Percentiles rank a stretch among this genome's conserved stretches.
These are phyloP conservation scores for Patellifolia procumbens DNA, from an alignment of 179 eudicot species.

Conservation along the genomic window DNA sequence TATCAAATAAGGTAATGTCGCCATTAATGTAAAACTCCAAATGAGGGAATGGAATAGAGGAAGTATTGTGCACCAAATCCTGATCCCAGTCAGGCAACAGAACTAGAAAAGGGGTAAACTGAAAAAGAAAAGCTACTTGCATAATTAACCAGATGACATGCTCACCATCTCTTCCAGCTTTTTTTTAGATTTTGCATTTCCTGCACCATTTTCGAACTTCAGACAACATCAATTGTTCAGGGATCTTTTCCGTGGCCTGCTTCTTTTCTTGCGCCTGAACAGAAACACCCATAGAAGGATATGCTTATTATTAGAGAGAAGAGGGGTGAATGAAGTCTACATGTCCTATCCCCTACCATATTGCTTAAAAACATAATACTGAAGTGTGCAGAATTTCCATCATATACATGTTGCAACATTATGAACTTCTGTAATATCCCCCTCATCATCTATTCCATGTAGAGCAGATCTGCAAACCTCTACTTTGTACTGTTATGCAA, in stretches of 20 bases:
- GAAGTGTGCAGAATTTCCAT: neutral
- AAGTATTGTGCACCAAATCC: too few relatives aligned
- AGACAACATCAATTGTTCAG: constrained; percentile 79
- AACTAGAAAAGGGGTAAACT: neutral
- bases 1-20: too few relatives aligned
- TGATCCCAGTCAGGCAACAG: too few relatives aligned
- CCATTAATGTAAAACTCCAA: too few relatives aligned
- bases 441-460: neutral
- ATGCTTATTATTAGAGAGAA: neutral
- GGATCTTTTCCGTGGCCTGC: constrained; percentile 60
- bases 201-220: constrained; percentile 89
- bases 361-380: neutral
- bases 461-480: neutral
- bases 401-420: too few relatives aligned
- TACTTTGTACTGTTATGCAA: neutral
- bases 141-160: constrained; percentile 12
- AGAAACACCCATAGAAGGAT: constrained; percentile 15
- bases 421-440: neutral
- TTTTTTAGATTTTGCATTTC: constrained; percentile 89
- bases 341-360: neutral
- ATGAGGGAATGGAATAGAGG: too few relatives aligned
- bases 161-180: constrained; percentile 77
- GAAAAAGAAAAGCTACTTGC: neutral
- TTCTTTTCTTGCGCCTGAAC: constrained; percentile 61
- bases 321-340: neutral